Conservation (phyloP, 805 yeast genomes). For the Zygosaccharomyces lentus region DNA sequence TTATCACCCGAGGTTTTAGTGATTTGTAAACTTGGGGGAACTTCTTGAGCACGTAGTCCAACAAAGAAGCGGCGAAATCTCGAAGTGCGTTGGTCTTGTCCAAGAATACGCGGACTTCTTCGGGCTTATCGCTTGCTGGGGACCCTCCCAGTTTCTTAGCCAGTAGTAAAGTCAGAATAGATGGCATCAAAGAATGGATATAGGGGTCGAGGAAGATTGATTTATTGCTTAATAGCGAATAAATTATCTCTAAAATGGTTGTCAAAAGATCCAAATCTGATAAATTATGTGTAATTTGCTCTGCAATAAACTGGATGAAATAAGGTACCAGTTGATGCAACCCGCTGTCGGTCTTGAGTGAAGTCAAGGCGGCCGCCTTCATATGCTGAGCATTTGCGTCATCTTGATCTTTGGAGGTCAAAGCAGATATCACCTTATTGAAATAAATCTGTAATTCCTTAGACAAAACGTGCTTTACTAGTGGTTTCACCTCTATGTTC, state of each 20-base stretch:
- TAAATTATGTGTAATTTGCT: slow-evolving; percentile 84
- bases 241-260: slow-evolving; percentile 84
- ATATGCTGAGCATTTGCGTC: slow-evolving; percentile 40
- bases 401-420: slow-evolving; percentile 51
- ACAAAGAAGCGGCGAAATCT: slow-evolving; percentile 79
- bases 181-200: slow-evolving; percentile 96
- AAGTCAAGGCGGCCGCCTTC: slow-evolving; percentile 75
- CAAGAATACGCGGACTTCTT: slow-evolving; percentile 33
- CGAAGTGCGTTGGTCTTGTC: slow-evolving; percentile 57
- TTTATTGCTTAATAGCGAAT: slow-evolving; percentile 76
- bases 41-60: slow-evolving; percentile 70
- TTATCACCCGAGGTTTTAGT: slow-evolving; percentile 85
- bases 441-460: slow-evolving; percentile 91
- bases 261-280: slow-evolving; percentile 64
- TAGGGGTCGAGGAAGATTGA: slow-evolving; percentile 91
- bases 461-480: slow-evolving; percentile 91
- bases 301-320: slow-evolving; percentile 92
- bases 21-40: slow-evolving; percentile 86
- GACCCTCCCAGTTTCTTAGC: slow-evolving; percentile 79
- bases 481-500: slow-evolving; percentile 68
- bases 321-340: slow-evolving; percentile 95
- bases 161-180: slow-evolving; percentile 79
- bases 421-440: slow-evolving; percentile 80
- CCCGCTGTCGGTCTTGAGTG: slow-evolving; percentile 89
- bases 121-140: slow-evolving; percentile 30